phyloP scores from a whole-genome alignment of 371 early-diverging fungal species.

The Parasitella parasitica region DNA sequence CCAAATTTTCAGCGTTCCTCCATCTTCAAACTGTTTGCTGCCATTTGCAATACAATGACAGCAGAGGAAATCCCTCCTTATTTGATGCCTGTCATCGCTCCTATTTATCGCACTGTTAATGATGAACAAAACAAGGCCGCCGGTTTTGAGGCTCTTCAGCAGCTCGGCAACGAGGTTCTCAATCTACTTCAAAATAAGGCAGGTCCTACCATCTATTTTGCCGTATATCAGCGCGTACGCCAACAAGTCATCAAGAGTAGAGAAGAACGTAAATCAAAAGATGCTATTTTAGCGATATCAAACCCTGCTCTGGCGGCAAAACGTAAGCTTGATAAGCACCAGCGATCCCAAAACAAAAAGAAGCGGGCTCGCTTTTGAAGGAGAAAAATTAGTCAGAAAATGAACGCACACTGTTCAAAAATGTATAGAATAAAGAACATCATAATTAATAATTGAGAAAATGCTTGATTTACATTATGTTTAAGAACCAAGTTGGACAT shows the following conservation, averaged over 20 bases:
- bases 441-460: not conserved
- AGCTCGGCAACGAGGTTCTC: constrained; percentile 78
- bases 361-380: constrained; percentile 14
- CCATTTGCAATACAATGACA: constrained; percentile 68
- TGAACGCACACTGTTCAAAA: not conserved
- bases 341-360: constrained; percentile 29
- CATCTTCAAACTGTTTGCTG: constrained; percentile 92
- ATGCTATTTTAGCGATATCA: constrained; percentile 49
- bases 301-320: constrained; percentile 36
- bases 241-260: constrained; percentile 48
- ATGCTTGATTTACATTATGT: too few species aligned
- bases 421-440: constrained; percentile 1
- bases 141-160: constrained; percentile 70
- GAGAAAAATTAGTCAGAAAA: not conserved
- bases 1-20: constrained; percentile 62
- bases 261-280: constrained; percentile 48
- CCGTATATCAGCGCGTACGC: constrained; percentile 73
- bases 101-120: constrained; percentile 80
- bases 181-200: constrained; percentile 75
- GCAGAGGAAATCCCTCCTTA: constrained; percentile 61
- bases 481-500: too few species aligned
- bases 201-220: constrained; percentile 75
- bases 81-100: constrained; percentile 70
- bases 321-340: constrained; percentile 30
- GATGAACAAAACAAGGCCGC: constrained; percentile 68